phyloP scores from a whole-genome alignment of 2,329 filamentous ascomycete genomes.

The Pseudonectria buxi region DNA sequence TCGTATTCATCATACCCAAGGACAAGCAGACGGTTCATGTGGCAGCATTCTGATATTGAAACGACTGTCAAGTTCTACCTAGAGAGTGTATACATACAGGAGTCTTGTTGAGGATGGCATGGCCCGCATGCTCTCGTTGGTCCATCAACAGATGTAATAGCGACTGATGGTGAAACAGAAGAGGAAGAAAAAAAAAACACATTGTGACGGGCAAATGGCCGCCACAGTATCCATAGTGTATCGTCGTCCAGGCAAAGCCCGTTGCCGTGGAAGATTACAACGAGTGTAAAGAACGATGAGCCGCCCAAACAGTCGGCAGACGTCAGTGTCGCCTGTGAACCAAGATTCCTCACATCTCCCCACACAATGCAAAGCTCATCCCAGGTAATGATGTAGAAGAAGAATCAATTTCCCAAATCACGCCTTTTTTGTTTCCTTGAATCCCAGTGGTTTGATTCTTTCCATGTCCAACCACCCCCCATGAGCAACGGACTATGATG shows the following conservation, averaged over 20 bases:
- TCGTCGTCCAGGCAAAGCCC: constrained; percentile 24
- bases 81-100: too few relatives aligned
- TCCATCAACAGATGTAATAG: too few relatives aligned
- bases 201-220: constrained; percentile 25
- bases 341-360: constrained; percentile 12
- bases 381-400: constrained; percentile 6
- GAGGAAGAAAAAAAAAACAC: constrained; percentile 32
- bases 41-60: too few relatives aligned
- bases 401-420: constrained; percentile 13
- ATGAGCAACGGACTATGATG: constrained; percentile 9
- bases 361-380: constrained; percentile 12
- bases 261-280: constrained; percentile 40
- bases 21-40: too few relatives aligned
- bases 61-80: too few relatives aligned
- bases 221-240: constrained; percentile 21
- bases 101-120: too few relatives aligned
- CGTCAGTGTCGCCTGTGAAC: constrained; percentile 21
- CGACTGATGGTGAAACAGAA: too few relatives aligned
- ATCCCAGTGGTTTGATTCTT: constrained; percentile 10
- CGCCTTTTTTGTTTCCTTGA: constrained; percentile 16
- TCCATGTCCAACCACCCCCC: constrained; percentile 16
- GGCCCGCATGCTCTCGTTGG: too few relatives aligned
- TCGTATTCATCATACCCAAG: too few relatives aligned
- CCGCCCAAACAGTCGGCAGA: constrained; percentile 19
- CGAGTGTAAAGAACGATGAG: constrained; percentile 43